These are phyloP conservation scores for Cymbidium sinense DNA, from an alignment of 106 monocot species.

Conservation along the genomic window DNA sequence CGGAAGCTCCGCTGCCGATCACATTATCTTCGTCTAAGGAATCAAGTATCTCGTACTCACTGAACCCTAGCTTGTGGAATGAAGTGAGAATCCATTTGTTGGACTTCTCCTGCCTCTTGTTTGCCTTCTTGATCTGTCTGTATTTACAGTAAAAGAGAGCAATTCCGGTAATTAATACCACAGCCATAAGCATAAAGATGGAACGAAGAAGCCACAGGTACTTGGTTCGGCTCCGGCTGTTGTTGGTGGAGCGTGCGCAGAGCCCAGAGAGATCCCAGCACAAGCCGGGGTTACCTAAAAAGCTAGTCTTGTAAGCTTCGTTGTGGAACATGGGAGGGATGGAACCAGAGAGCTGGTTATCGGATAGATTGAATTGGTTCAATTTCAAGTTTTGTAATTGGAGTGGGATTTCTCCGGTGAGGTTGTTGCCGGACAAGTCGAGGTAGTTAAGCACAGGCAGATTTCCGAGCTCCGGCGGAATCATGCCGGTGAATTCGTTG, in stretches of 20 bases:
- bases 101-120: background rate
- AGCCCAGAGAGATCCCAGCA: conserved; percentile 20
- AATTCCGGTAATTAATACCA: background rate
- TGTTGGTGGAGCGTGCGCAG: conserved; percentile 8
- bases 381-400: conserved; percentile 48
- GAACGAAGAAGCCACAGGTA: conserved; percentile 18
- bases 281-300: conserved; percentile 52
- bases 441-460: conserved; percentile 56
- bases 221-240: background rate
- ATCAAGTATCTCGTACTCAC: conserved; percentile 46
- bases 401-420: conserved; percentile 45
- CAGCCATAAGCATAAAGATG: conserved; percentile 11
- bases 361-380: conserved; percentile 46
- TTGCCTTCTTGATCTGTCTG: conserved; percentile 5
- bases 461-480: conserved; percentile 45
- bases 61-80: conserved; percentile 42
- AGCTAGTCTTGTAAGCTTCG: conserved; percentile 24
- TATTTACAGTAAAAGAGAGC: conserved; percentile 15
- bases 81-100: conserved; percentile 24
- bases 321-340: conserved; percentile 37
- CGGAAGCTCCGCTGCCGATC: conserved; percentile 43
- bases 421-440: conserved; percentile 42
- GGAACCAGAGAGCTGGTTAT: conserved; percentile 39
- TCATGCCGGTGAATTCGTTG: conserved; percentile 34
- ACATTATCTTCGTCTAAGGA: conserved; percentile 48